Evolutionary conservation across 108 stramenopile genomes (phyloP).

Genomic region (Skeletonema marinoi): DNA sequence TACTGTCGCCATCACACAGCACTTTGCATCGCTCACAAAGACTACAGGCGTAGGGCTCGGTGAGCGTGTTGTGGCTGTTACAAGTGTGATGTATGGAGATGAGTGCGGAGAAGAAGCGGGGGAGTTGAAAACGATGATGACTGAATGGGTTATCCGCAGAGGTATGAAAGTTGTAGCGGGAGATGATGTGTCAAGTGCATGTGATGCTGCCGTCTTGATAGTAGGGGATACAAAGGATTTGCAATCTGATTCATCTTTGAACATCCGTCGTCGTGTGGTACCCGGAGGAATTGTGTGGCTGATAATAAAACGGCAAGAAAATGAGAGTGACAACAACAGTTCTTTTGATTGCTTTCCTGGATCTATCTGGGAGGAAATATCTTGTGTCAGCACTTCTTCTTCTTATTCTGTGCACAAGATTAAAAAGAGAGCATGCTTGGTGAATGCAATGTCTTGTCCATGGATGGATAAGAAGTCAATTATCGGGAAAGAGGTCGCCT

Average conservation of each 20-base stretch:
- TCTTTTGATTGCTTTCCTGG: slow-evolving; percentile 1
- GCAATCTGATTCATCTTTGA: not conserved
- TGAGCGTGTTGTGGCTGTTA: slow-evolving; percentile 47
- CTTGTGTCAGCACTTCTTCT: slow-evolving; percentile 1
- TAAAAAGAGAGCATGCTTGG: slow-evolving; percentile 27
- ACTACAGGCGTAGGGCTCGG: slow-evolving; percentile 45
- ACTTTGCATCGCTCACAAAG: slow-evolving; percentile 24
- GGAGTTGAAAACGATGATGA: slow-evolving; percentile 1
- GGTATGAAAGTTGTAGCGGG: slow-evolving; percentile 13
- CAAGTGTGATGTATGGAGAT: not conserved
- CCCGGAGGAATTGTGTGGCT: slow-evolving; percentile 38
- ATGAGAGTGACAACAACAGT: not conserved
- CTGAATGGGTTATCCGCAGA: slow-evolving; percentile 3
- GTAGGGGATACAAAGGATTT: not conserved
- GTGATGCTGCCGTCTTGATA: slow-evolving; percentile 27
- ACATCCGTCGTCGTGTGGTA: slow-evolving; percentile 9
- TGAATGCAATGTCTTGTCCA: slow-evolving; percentile 38
- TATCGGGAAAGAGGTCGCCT: not conserved
- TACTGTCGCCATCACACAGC: slow-evolving; percentile 38
- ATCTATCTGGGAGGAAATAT: slow-evolving; percentile 20
- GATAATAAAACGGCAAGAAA: slow-evolving; percentile 10
- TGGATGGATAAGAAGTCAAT: slow-evolving; percentile 39
- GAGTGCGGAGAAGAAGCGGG: not conserved
- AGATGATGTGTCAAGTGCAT: not conserved
- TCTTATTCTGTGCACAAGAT: slow-evolving; percentile 2